Percentiles rank a stretch among this genome's conserved stretches.
Conservation (phyloP, 2,329 filamentous ascomycete species). For the Fusarium heterosporum region DNA sequence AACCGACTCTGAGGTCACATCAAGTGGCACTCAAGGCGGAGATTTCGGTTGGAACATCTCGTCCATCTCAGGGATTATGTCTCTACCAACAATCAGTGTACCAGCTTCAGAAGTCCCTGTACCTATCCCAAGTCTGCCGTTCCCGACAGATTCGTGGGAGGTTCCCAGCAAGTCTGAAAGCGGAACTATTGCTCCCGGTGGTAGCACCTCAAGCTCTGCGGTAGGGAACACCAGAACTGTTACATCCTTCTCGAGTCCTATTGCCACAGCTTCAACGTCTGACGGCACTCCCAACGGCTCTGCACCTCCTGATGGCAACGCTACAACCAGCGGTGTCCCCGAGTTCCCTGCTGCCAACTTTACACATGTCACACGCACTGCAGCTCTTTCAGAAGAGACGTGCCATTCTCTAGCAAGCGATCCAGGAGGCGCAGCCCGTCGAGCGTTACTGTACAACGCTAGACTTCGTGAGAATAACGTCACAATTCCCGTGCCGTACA, state of each 20-base stretch:
- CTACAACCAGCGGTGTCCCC: slow-evolving; percentile 16
- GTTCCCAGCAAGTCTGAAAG: slow-evolving; percentile 2
- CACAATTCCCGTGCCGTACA: slow-evolving; percentile 52
- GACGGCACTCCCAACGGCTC: slow-evolving; percentile 8
- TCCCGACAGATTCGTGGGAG: slow-evolving; percentile 2
- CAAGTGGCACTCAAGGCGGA: background rate
- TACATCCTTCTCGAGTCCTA: slow-evolving; percentile 30
- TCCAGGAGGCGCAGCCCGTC: slow-evolving; percentile 38
- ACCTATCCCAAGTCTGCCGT: slow-evolving; percentile 2
- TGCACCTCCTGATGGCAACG: slow-evolving; percentile 19
- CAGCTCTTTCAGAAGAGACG: slow-evolving; percentile 44
- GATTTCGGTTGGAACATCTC: background rate
- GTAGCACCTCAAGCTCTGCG: background rate
- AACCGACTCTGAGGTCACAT: background rate
- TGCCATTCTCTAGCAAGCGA: slow-evolving; percentile 49
- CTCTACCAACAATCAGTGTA: slow-evolving; percentile 24
- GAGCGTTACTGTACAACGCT: slow-evolving; percentile 50
- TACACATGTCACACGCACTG: slow-evolving; percentile 50
- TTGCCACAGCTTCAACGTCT: slow-evolving; percentile 11
- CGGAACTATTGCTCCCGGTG: background rate
- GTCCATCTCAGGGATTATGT: slow-evolving; percentile 13
- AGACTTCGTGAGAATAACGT: slow-evolving; percentile 48
- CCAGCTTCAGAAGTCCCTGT: slow-evolving; percentile 11
- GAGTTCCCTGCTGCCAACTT: slow-evolving; percentile 50
- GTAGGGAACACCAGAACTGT: slow-evolving; percentile 14